Evolutionary conservation across 129 eudicot species (phyloP).

Genomic region (Centrapalus pauciflorus): DNA sequence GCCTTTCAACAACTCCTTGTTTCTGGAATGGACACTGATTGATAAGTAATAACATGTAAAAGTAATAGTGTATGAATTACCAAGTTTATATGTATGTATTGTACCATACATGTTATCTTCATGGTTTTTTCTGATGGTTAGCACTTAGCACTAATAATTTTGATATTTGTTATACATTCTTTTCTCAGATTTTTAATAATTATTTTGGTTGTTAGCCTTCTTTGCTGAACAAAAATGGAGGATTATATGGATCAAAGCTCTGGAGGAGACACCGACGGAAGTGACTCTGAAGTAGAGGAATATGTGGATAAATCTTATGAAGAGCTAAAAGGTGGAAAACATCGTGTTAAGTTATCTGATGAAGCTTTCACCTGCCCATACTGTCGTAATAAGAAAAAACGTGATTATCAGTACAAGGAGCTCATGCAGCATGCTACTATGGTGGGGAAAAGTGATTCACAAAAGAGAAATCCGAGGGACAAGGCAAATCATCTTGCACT

Average conservation of each 20-base stretch:
- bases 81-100: neutral
- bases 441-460: conserved; percentile 56
- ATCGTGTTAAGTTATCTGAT: conserved; percentile 45
- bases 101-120: neutral
- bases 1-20: neutral
- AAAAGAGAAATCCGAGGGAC: conserved; percentile 56
- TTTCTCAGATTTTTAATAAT: no score
- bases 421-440: conserved; percentile 79
- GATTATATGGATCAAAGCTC: conserved; percentile 45
- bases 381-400: conserved; percentile 60
- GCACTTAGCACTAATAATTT: neutral
- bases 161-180: neutral
- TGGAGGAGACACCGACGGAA: conserved; percentile 56
- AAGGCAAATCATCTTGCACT: conserved; percentile 83
- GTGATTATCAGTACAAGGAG: conserved; percentile 50
- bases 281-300: conserved; percentile 66
- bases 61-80: neutral
- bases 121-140: neutral
- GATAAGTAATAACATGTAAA: neutral
- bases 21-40: neutral
- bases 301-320: conserved; percentile 51
- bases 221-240: conserved; percentile 25
- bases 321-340: conserved; percentile 53
- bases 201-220: neutral
- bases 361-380: conserved; percentile 63